Conservation (phyloP, 768 basidiomycete species). For the Mycena sanguinolenta region DNA sequence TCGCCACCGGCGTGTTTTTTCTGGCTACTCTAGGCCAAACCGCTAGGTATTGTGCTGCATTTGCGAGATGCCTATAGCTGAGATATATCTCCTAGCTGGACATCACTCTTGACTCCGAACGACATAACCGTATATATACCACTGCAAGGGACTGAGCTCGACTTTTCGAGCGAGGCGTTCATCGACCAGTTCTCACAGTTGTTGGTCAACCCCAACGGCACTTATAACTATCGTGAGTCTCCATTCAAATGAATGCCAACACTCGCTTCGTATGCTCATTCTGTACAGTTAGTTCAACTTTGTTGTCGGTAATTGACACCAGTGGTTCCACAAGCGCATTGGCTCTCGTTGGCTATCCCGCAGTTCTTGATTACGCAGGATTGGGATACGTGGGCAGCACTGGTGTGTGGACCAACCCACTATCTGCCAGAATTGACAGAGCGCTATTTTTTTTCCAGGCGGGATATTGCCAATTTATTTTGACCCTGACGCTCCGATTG, state of each 20-base stretch:
- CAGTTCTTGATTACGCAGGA: no score
- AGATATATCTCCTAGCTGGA: background rate
- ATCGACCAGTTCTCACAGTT: background rate
- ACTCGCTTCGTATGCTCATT: background rate
- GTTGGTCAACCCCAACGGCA: constrained; percentile 4
- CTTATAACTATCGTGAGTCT: constrained; percentile 6
- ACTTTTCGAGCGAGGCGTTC: constrained; percentile 1
- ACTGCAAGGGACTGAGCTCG: constrained; percentile 17
- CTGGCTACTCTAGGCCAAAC: constrained; percentile 20
- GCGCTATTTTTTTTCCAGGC: no score
- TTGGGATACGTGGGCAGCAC: no score
- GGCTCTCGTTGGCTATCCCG: no score
- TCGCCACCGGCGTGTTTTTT: constrained; percentile 1
- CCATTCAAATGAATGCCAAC: background rate
- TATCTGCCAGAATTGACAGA: no score
- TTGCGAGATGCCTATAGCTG: background rate
- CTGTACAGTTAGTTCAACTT: background rate
- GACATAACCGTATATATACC: constrained; percentile 1
- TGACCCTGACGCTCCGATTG: no score
- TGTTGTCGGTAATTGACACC: background rate
- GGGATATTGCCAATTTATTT: no score
- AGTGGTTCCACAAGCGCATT: background rate
- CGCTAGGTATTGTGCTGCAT: background rate
- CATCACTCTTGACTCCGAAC: constrained; percentile 25
- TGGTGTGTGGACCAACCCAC: no score